Evolutionary conservation across 805 yeast species (phyloP).

Genomic region (Kuraishia borneana): DNA sequence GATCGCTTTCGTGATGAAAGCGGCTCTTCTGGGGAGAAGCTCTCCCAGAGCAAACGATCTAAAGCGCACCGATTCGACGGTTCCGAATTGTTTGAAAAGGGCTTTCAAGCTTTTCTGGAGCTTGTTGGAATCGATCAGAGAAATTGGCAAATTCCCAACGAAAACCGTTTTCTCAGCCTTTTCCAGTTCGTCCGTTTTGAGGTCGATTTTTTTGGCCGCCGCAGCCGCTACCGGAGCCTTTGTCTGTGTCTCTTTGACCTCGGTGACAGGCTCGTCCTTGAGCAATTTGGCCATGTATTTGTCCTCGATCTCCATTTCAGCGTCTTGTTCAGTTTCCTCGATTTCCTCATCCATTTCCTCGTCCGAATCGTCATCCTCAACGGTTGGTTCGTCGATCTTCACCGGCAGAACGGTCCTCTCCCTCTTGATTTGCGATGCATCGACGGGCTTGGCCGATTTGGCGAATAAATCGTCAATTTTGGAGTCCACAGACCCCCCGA

Average conservation of each 20-base stretch:
- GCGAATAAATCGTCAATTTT: constrained; percentile 1
- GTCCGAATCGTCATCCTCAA: neutral
- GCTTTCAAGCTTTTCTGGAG: constrained; percentile 54
- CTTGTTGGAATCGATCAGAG: constrained; percentile 53
- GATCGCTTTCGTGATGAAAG: constrained; percentile 69
- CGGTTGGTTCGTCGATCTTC: neutral
- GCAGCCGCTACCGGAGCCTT: constrained; percentile 4
- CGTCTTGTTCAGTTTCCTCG: constrained; percentile 15
- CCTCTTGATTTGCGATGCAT: neutral
- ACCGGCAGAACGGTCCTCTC: constrained; percentile 1
- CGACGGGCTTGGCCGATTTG: constrained; percentile 2
- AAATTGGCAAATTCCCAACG: constrained; percentile 71
- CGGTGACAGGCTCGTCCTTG: constrained; percentile 7
- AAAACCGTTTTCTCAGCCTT: constrained; percentile 81
- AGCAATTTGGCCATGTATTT: constrained; percentile 40
- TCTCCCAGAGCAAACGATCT: constrained; percentile 87
- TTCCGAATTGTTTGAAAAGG: constrained; percentile 41
- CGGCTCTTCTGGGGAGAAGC: constrained; percentile 83
- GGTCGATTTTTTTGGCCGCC: constrained; percentile 40
- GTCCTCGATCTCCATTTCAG: constrained; percentile 45
- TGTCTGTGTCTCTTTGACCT: constrained; percentile 7
- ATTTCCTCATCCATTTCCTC: constrained; percentile 5
- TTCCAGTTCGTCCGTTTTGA: constrained; percentile 61
- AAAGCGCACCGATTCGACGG: constrained; percentile 71
- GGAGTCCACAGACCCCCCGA: constrained; percentile 2